Evolutionary conservation across 495 filamentous ascomycete genomes (phyloP), one percentile per base, ranked within the genome.

Genomic region (Penicillium alfredii): DNA sequence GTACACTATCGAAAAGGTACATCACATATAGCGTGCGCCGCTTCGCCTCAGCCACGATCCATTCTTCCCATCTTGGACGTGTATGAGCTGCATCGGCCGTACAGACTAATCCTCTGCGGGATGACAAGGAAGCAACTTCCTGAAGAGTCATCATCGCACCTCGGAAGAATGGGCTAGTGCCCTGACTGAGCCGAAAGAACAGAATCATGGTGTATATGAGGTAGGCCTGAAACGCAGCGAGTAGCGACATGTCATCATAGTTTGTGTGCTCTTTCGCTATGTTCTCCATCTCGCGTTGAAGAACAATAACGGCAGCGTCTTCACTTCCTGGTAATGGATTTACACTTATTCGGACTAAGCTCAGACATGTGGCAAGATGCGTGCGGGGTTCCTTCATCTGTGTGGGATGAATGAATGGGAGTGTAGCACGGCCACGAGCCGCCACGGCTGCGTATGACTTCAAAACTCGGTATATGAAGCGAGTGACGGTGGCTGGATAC

Each of bases 151-250:
- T 69, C 53, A 71, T 66, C 3, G 58, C 52, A 30, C 56, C 44
- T 14, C 64, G 60, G 31, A 68, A 53, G 20, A 58, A 53, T 0
- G 50, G 40, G 19, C 35, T 33, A 1, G 46, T 21, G 16, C 41
- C 35, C 34, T 63, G 40, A 15, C 40, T 34, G 4, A 63, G 46
- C 2, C 34, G 42, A 32, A 71, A 72, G 31, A 71, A 71, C 5
- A 66, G 27, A 4, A 62, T 54, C 49, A 72, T 59, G 0, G 54
- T 44, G 35, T 71, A 73, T 8, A 72, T 55, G 0, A 73, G 52
- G 40, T 69, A 73, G 1, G 69, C 66, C 42, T 72, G 70, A 35
- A 71, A 71, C 3, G 67, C 66, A 5, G 57, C 58, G 0, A 73
- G 47, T 5, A 65, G 47, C 3, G 45, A 45, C 24, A 64, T 42